Base-by-base conservation (phyloP, 148 eudicot species). In the Gaultheria prostrata region DNA sequence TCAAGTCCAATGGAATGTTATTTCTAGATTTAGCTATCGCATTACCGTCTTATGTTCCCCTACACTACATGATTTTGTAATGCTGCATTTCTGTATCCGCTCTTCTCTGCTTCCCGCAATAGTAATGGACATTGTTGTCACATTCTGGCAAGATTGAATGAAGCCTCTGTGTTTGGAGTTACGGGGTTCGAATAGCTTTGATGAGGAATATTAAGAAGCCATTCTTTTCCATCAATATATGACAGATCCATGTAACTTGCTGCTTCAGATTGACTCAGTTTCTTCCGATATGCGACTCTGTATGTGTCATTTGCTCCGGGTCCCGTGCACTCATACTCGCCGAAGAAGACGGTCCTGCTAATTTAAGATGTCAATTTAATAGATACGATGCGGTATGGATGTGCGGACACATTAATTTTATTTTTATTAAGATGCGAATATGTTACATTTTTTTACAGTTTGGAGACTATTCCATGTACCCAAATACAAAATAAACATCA, bases 301-400 rank as follows among this genome's bases (percentile, higher is more conserved):
- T 76, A 48, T 6, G 86, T 85, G 72, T 61, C 30, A 82, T 85
- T 89, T 77, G 97, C 91, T 72, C 98, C 98, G 5, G 94, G 91
- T 26, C 98, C 98, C 0, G 24, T 79, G 88, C 93, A 89, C 72
- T 86, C 88, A 53, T 87, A 91, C 74, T 95, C 98, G 59, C 98
- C 98, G 75, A 93, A 95, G 77, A 86, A 79, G 21, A 94, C 90
- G 4, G 94, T 95, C 87, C 97, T 95, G 89, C 73, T 54, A 76
- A 76, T 7, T 76, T 76, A 4, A n/a, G 0, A 45, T 10, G 28
- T 48, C 78, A 24, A 48, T 9, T 10, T 20, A n/a, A 76, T 32
- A 76, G 12, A 76, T 4, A 21, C 14, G 6, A 76, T 14, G 1
- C 1, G 0, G 8, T n/a, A 76, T 0, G 77, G 10, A 73, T 18